Evolutionary conservation across 805 yeast genomes (phyloP), one percentile per base, ranked within the genome.

Genomic region (Wickerhamomyces queroliae): DNA sequence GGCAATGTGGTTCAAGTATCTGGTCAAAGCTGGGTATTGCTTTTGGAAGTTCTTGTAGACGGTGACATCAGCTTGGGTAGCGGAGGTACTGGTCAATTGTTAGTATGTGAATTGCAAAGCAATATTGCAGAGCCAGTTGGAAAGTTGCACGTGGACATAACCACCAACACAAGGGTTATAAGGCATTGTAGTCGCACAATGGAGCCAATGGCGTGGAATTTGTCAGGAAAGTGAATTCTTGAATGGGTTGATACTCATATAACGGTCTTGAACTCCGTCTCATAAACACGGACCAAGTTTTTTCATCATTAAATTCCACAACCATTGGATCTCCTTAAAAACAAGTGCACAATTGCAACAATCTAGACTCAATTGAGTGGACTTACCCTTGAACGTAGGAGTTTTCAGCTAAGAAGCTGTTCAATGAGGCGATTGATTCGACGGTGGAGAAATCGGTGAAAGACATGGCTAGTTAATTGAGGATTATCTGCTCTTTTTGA

Each of bases 1-100:
- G 67, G 95, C 93, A 64, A 91, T 84, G 85, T 91, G 97, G 83
- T 87, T 87, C 80, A 84, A 88, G 97, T 97, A 93, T 80, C 98
- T 90, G 65, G 96, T 72, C 65, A 89, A 89, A 70, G 85, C 82
- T 69, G 97, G 96, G 86, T 71, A 91, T 70, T 83, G 70, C 61
- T 76, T 63, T 76, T 89, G 89, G 84, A 81, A 91, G 71, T 96
- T 89, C 78, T 87, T 80, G 91, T 81, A 91, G 61, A 78, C 88
- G 58, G 90, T 67, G 50, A 85, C 98, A 66, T 91, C 98, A 65
- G 96, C 96, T 74, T 88, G 96, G 60, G 97, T 73, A 53, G 96
- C 95, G 60, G 88, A 67, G 56, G 89, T 70, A 71, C 95, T 87
- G 50, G 35, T 32, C 17, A 29, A 21, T 25, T 39, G 56, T 53